These are phyloP conservation scores for Nicotiana tabacum DNA, from an alignment of 257 asterid species.

Conservation along the genomic window DNA sequence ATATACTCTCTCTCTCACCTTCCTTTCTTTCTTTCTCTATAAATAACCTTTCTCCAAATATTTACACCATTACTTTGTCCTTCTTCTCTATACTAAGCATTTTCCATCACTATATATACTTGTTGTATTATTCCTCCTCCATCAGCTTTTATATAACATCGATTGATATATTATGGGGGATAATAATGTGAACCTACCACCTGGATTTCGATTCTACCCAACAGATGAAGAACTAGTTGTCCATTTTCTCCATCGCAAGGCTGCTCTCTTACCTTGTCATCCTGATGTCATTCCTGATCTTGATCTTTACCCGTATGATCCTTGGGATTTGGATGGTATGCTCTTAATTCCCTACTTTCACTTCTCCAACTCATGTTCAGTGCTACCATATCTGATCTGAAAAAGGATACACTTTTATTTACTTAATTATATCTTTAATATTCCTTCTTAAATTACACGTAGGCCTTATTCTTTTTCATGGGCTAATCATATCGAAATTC, in stretches of 20 bases:
- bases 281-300: slow-evolving; percentile 98
- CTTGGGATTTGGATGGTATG: slow-evolving; percentile 89
- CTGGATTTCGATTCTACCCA: slow-evolving; percentile 88
- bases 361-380: background rate
- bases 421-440: too few species aligned
- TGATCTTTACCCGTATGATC: slow-evolving; percentile 82
- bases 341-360: background rate
- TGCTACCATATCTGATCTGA: background rate
- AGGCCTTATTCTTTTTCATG: background rate
- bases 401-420: too few species aligned
- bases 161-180: slow-evolving; percentile 42
- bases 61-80: slow-evolving; percentile 4
- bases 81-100: background rate
- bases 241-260: slow-evolving; percentile 93
- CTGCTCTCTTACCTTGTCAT: slow-evolving; percentile 73
- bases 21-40: slow-evolving; percentile 19
- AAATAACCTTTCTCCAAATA: slow-evolving; percentile 29
- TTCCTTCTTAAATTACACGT: background rate
- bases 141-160: background rate
- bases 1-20: slow-evolving; percentile 17
- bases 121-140: background rate
- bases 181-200: slow-evolving; percentile 65
- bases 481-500: background rate
- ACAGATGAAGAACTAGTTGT: slow-evolving; percentile 90
- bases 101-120: background rate